A percentile compares a stretch with the other conserved stretches of the same genome.
Conservation (phyloP, 306 rosid species). For the Corylus avellana region DNA sequence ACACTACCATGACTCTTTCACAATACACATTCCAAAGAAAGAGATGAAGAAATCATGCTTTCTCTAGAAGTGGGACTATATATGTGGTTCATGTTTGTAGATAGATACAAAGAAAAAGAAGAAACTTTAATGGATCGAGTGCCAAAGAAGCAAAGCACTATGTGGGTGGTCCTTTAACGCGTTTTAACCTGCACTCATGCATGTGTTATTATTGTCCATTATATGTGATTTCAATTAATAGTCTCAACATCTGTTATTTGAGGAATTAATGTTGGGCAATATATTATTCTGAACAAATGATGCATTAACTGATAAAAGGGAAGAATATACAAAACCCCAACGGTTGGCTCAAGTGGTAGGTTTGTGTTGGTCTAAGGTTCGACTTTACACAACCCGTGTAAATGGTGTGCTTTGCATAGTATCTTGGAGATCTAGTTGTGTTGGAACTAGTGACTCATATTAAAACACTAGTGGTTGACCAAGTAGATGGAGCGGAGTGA, state of each 20-base stretch:
- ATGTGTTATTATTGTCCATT: slow-evolving; percentile 11
- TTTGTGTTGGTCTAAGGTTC: too few species aligned
- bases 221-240: background rate
- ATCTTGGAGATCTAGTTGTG: too few species aligned
- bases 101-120: background rate
- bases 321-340: too few species aligned
- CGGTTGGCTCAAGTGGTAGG: too few species aligned
- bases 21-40: background rate
- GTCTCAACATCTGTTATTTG: background rate
- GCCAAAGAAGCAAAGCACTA: slow-evolving; percentile 19
- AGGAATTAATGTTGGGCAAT: too few species aligned
- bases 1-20: background rate
- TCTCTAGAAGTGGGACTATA: background rate
- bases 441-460: too few species aligned
- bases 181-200: background rate
- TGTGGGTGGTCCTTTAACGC: slow-evolving; percentile 28
- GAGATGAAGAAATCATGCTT: background rate
- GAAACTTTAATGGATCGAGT: slow-evolving; percentile 16
- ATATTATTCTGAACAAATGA: background rate
- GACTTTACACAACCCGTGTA: too few species aligned
- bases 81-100: background rate
- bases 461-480: too few species aligned
- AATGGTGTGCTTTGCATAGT: too few species aligned
- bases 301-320: too few species aligned
- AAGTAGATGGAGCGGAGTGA: too few species aligned